Conservation (phyloP, 2,329 filamentous ascomycete genomes). For the Ascochyta clinopodiicola region DNA sequence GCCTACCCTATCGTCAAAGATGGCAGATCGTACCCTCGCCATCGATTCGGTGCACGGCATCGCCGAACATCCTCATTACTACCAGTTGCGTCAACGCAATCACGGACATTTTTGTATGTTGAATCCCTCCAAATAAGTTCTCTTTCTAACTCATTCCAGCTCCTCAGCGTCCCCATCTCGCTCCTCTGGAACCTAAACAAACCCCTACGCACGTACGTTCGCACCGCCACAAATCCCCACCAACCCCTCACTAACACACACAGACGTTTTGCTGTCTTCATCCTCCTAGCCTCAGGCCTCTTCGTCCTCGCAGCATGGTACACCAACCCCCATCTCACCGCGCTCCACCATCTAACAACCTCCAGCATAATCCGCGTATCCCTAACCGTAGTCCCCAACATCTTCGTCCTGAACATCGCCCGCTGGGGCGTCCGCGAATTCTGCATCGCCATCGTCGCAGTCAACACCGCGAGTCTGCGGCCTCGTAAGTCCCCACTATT, state of each 20-base stretch:
- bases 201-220: constrained; percentile 13
- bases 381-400: constrained; percentile 17
- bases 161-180: constrained; percentile 19
- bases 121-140: not conserved
- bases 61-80: constrained; percentile 15
- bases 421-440: constrained; percentile 23
- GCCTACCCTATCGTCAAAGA: constrained; percentile 7
- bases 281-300: constrained; percentile 19
- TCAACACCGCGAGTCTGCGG: constrained; percentile 17
- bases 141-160: not conserved
- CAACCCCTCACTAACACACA: not conserved
- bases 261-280: constrained; percentile 14
- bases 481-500: constrained; percentile 11
- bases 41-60: constrained; percentile 13
- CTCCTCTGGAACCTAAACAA: constrained; percentile 22
- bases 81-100: constrained; percentile 21
- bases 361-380: constrained; percentile 20
- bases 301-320: constrained; percentile 21
- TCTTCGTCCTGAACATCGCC: constrained; percentile 19
- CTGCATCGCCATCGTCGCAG: constrained; percentile 19
- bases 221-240: too few relatives aligned
- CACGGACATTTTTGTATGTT: constrained; percentile 15
- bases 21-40: constrained; percentile 17
- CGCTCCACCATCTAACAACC: not conserved
- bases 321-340: not conserved